phyloP scores from a whole-genome alignment of 1,284 basidiomycete genomes.

The Polyporus tsugae region DNA sequence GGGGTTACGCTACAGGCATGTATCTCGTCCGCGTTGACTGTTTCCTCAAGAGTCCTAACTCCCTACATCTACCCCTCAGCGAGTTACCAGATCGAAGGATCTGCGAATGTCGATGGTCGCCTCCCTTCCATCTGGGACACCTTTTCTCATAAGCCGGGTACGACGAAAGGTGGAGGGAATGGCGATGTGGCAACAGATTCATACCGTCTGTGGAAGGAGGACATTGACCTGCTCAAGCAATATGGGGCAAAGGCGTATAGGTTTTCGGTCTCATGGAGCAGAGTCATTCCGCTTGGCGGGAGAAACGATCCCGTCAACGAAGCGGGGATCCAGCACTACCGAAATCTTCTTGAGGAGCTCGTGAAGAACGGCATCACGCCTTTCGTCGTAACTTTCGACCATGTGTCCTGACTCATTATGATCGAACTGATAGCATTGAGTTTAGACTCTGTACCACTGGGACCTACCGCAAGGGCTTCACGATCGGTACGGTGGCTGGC shows the following conservation, averaged over 20 bases:
- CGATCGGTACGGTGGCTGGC: constrained; percentile 78
- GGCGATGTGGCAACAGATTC: constrained; percentile 78
- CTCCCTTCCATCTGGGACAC: constrained; percentile 79
- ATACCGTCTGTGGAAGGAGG: constrained; percentile 71
- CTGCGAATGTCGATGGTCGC: constrained; percentile 60
- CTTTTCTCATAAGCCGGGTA: constrained; percentile 71
- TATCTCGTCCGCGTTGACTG: background rate
- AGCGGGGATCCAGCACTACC: constrained; percentile 71
- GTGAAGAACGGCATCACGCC: constrained; percentile 68
- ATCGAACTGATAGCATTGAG: background rate
- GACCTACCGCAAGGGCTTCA: constrained; percentile 77
- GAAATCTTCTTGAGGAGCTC: constrained; percentile 69
- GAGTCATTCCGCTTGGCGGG: constrained; percentile 77
- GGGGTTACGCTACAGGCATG: constrained; percentile 43
- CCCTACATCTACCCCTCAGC: constrained; percentile 26
- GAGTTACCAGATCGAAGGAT: constrained; percentile 70
- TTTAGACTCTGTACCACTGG: constrained; percentile 81
- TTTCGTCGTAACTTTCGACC: constrained; percentile 60
- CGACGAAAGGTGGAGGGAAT: constrained; percentile 67
- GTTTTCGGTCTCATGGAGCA: constrained; percentile 80
- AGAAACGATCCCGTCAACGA: constrained; percentile 73
- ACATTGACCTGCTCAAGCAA: constrained; percentile 65
- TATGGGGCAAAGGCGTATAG: constrained; percentile 46
- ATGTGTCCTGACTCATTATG: background rate
- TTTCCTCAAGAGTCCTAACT: background rate